Evolutionary conservation across 2,329 filamentous ascomycete species (phyloP).

Genomic region (Aspergillus uvarum): DNA sequence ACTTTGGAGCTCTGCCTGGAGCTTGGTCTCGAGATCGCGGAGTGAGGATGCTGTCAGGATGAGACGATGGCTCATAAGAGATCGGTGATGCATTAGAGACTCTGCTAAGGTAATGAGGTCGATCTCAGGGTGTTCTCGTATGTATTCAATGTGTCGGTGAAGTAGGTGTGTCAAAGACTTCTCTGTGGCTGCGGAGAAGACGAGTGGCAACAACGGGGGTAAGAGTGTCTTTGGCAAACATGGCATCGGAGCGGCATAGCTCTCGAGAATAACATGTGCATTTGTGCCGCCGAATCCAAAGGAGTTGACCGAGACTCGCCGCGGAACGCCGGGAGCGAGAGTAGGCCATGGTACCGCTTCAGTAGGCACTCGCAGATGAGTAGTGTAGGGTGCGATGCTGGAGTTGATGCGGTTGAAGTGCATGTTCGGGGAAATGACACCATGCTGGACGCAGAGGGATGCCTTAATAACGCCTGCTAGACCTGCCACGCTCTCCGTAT

Average conservation of each 20-base stretch:
- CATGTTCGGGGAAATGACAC: conserved; percentile 27
- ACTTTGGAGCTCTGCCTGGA: not conserved
- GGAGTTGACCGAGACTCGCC: conserved; percentile 44
- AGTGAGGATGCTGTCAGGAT: not conserved
- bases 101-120: not conserved
- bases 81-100: not conserved
- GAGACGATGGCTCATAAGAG: not conserved
- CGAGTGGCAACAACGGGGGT: conserved; percentile 15
- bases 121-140: not conserved
- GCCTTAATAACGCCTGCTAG: conserved; percentile 26
- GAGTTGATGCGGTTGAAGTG: conserved; percentile 25
- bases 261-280: conserved; percentile 39
- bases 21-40: not conserved
- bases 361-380: conserved; percentile 21
- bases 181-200: conserved; percentile 24
- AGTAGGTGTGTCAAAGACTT: conserved; percentile 13
- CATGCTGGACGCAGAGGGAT: conserved; percentile 25
- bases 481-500: conserved; percentile 21
- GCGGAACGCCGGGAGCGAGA: conserved; percentile 22
- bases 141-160: conserved; percentile 8
- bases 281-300: conserved; percentile 40
- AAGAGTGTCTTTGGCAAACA: not conserved
- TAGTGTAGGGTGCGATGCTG: conserved; percentile 16
- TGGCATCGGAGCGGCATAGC: not conserved
- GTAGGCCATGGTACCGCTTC: conserved; percentile 22